phyloP scores from a whole-genome alignment of 2,329 filamentous ascomycete species.

The Aspergillus ruber region DNA sequence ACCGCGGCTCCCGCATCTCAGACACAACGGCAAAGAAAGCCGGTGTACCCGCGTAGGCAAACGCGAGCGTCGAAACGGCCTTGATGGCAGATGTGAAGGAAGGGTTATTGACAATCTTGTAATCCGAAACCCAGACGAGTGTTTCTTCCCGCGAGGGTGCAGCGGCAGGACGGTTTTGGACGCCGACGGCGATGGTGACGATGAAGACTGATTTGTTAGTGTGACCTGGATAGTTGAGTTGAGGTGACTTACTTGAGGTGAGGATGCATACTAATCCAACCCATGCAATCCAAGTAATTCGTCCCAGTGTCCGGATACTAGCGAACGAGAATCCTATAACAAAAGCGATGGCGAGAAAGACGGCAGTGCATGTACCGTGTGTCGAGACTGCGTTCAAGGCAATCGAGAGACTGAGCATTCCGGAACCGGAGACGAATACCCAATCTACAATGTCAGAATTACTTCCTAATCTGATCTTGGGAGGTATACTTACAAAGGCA shows the following conservation, averaged over 20 bases:
- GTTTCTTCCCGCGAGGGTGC: slow-evolving; percentile 15
- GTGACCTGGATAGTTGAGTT: slow-evolving; percentile 11
- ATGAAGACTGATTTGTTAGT: slow-evolving; percentile 17
- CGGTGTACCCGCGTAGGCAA: slow-evolving; percentile 15
- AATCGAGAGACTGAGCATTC: slow-evolving; percentile 37
- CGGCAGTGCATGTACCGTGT: slow-evolving; percentile 25
- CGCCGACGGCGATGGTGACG: slow-evolving; percentile 21
- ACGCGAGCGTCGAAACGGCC: slow-evolving; percentile 13
- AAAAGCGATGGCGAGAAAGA: slow-evolving; percentile 8
- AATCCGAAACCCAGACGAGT: slow-evolving; percentile 22
- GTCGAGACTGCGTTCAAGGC: slow-evolving; percentile 34
- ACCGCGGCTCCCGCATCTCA: slow-evolving; percentile 31
- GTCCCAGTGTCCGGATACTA: slow-evolving; percentile 28
- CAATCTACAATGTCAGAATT: slow-evolving; percentile 9
- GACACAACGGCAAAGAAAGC: slow-evolving; percentile 31
- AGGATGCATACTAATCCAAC: slow-evolving; percentile 15
- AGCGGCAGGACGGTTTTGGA: slow-evolving; percentile 28
- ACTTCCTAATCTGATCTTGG: slow-evolving; percentile 31
- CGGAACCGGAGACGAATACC: slow-evolving; percentile 36
- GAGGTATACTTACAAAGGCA: slow-evolving; percentile 1
- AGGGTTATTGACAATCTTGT: slow-evolving; percentile 12
- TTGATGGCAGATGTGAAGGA: slow-evolving; percentile 16
- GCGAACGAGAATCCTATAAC: slow-evolving; percentile 11
- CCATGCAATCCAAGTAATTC: slow-evolving; percentile 30
- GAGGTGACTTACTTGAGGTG: slow-evolving; percentile 11